Conservation (phyloP, 164 flowering plant genomes). For the Cinnamomum chago region DNA sequence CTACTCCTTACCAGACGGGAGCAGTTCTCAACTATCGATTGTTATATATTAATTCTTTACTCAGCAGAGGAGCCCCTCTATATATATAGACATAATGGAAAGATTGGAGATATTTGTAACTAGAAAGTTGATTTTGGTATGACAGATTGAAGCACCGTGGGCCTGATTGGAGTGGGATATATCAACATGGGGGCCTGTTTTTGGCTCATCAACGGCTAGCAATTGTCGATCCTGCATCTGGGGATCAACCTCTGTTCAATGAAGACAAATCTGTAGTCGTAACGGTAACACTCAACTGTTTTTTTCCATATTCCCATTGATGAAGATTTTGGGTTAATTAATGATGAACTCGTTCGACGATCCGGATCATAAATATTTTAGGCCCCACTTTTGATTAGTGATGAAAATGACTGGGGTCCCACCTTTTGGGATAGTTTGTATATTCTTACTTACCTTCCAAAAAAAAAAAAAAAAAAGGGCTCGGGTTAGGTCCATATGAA, state of each 20-base stretch:
- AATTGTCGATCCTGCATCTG: constrained; percentile 89
- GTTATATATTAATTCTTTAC: too few relatives aligned
- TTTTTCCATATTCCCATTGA: too few relatives aligned
- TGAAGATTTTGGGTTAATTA: not conserved
- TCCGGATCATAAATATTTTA: too few relatives aligned
- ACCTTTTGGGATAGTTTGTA: not conserved
- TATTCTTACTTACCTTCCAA: not conserved
- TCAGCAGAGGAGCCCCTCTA: too few relatives aligned
- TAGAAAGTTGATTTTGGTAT: not conserved
- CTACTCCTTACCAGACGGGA: too few relatives aligned
- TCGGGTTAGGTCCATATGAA: not conserved
- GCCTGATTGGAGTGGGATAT: constrained; percentile 97
- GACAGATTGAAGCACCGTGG: constrained; percentile 95
- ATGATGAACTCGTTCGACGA: too few relatives aligned
- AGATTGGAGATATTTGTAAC: too few relatives aligned
- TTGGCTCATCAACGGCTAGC: constrained; percentile 90
- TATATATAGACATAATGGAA: too few relatives aligned
- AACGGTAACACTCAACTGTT: constrained; percentile 39
- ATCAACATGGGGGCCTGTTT: constrained; percentile 71
- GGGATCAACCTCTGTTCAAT: constrained; percentile 93
- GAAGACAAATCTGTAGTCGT: constrained; percentile 78
- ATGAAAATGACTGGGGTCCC: not conserved
- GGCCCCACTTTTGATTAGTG: too few relatives aligned
- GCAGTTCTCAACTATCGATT: too few relatives aligned
- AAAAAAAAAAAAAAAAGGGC: not conserved